Percentiles rank a stretch among this genome's conserved stretches.
These are phyloP conservation scores for Taiozyma sp. DNA, from an alignment of 1,139 yeast genomes.

Conservation along the genomic window DNA sequence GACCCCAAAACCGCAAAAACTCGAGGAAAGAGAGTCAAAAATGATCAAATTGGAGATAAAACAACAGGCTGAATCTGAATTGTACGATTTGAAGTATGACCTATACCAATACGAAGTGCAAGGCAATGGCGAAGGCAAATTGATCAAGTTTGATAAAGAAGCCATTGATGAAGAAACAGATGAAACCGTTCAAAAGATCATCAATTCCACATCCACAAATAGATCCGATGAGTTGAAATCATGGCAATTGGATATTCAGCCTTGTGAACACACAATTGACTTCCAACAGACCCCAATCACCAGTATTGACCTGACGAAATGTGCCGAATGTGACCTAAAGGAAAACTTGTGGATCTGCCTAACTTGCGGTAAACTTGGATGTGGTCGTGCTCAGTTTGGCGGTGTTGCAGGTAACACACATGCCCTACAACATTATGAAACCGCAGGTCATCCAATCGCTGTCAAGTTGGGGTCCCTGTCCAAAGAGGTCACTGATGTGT, in stretches of 20 bases:
- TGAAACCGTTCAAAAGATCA: constrained; percentile 41
- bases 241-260: constrained; percentile 84
- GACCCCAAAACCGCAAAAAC: constrained; percentile 26
- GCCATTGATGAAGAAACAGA: constrained; percentile 13
- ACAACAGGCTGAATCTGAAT: constrained; percentile 65
- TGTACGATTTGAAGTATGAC: constrained; percentile 43
- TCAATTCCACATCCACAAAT: constrained; percentile 61
- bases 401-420: constrained; percentile 91
- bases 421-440: constrained; percentile 65
- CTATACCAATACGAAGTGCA: constrained; percentile 15
- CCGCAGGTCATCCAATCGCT: constrained; percentile 69
- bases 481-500: constrained; percentile 62
- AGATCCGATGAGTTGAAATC: constrained; percentile 73
- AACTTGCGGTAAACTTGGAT: constrained; percentile 83
- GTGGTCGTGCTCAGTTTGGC: constrained; percentile 93
- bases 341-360: constrained; percentile 92
- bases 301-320: constrained; percentile 40
- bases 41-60: constrained; percentile 71
- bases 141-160: constrained; percentile 2
- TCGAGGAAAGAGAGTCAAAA: constrained; percentile 31
- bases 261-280: constrained; percentile 71
- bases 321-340: constrained; percentile 62
- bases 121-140: constrained; percentile 2
- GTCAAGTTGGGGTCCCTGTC: constrained; percentile 88
- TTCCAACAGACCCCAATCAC: constrained; percentile 36